Evolutionary conservation across 257 asterid species (phyloP).

Genomic region (Solanum paucissectum): DNA sequence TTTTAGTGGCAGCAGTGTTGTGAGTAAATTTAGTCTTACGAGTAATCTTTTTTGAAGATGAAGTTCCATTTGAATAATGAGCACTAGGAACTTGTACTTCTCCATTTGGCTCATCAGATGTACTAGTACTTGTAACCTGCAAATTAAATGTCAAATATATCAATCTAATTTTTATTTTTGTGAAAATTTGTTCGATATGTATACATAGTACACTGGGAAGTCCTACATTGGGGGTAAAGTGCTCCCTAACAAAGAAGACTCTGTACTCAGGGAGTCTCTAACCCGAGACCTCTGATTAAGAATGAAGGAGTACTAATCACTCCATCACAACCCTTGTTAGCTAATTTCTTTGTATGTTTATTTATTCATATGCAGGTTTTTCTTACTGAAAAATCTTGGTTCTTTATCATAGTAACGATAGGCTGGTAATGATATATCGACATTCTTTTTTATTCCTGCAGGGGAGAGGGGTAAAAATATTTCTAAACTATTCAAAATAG

Average conservation of each 20-base stretch:
- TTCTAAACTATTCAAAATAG: background rate
- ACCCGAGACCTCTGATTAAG: too few relatives aligned
- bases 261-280: accelerated
- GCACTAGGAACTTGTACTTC: background rate
- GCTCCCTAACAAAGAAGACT: too few relatives aligned
- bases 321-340: background rate
- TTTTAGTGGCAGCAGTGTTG: constrained; percentile 37
- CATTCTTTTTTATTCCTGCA: too few relatives aligned
- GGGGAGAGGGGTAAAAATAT: background rate
- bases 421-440: background rate
- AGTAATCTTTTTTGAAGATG: constrained; percentile 4
- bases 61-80: constrained; percentile 14
- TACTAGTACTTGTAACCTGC: background rate
- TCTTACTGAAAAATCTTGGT: background rate
- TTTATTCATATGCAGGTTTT: background rate
- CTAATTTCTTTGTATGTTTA: background rate
- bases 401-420: background rate
- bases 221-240: background rate
- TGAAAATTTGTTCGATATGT: background rate
- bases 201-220: background rate
- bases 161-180: background rate
- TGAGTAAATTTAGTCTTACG: constrained; percentile 4
- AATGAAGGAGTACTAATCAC: too few relatives aligned
- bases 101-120: constrained; percentile 9
- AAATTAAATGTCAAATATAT: background rate